phyloP scores from a whole-genome alignment of 148 eudicot species.

The Rheum nobile region DNA sequence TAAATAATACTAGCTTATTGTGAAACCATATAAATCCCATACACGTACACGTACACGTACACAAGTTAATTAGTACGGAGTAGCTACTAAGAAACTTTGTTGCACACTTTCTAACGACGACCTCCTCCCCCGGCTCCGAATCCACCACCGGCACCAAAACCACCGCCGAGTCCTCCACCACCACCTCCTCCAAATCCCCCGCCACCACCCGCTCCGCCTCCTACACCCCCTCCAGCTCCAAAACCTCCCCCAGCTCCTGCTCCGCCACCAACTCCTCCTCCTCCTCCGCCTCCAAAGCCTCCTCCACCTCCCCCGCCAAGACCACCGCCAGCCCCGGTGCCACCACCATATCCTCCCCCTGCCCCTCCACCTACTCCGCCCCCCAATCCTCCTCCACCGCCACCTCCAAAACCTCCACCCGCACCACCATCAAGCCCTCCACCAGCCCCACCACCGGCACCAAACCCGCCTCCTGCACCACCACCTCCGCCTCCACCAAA shows the following conservation, averaged over 20 bases:
- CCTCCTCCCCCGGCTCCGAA: conserved; percentile 1
- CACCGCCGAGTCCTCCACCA: not conserved
- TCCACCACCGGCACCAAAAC: not conserved
- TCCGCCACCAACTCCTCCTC: conserved; percentile 6
- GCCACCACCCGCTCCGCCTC: conserved; percentile 1
- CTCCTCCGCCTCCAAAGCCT: conserved; percentile 3
- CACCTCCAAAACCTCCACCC: conserved; percentile 1
- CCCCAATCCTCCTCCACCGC: not conserved
- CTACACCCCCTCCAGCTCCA: conserved; percentile 4
- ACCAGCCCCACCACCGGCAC: not conserved
- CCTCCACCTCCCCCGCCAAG: conserved; percentile 1
- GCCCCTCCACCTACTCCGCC: not conserved
- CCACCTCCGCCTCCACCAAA: not conserved
- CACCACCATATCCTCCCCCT: not conserved
- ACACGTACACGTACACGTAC: too few species aligned
- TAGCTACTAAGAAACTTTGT: not conserved
- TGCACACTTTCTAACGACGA: not conserved
- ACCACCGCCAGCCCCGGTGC: not conserved
- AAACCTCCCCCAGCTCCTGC: not conserved
- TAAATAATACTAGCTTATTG: not conserved
- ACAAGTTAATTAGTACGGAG: not conserved
- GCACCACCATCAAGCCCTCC: conserved; percentile 3
- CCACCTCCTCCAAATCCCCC: conserved; percentile 2
- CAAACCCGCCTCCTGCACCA: not conserved
- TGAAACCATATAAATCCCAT: not conserved